These are phyloP conservation scores for Hylodesmum podocarpum DNA, from an alignment of 306 rosid genomes.

Conservation along the genomic window DNA sequence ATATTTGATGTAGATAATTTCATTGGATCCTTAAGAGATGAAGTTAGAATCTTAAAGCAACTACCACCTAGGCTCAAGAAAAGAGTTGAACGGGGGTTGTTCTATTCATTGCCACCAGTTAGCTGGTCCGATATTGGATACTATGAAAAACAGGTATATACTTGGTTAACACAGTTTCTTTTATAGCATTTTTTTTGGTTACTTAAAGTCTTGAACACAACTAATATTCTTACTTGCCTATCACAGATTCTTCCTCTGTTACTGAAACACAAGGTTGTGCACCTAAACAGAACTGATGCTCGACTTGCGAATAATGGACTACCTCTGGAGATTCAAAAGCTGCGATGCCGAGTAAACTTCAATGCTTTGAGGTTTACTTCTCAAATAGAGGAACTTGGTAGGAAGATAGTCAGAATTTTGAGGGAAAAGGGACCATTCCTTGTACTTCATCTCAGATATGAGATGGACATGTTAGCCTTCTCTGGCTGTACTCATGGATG, in stretches of 20 bases:
- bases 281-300: constrained; percentile 77
- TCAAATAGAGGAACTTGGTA: constrained; percentile 73
- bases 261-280: constrained; percentile 74
- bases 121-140: constrained; percentile 91
- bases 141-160: constrained; percentile 68
- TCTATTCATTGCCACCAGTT: constrained; percentile 68
- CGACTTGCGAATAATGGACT: constrained; percentile 78
- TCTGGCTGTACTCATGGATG: constrained; percentile 95
- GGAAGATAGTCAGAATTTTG: constrained; percentile 67
- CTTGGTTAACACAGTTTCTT: not conserved
- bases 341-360: constrained; percentile 80
- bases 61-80: constrained; percentile 70
- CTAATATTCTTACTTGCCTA: constrained; percentile 1
- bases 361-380: constrained; percentile 77
- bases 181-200: not conserved
- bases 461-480: constrained; percentile 98
- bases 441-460: constrained; percentile 96
- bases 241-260: constrained; percentile 78
- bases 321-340: constrained; percentile 69
- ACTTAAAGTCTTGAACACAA: not conserved
- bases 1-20: constrained; percentile 80
- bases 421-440: constrained; percentile 85
- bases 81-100: constrained; percentile 50
- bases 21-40: constrained; percentile 74
- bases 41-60: constrained; percentile 74